phyloP scores from a whole-genome alignment of 2,329 filamentous ascomycete species.

The Hypoxylon sp. region DNA sequence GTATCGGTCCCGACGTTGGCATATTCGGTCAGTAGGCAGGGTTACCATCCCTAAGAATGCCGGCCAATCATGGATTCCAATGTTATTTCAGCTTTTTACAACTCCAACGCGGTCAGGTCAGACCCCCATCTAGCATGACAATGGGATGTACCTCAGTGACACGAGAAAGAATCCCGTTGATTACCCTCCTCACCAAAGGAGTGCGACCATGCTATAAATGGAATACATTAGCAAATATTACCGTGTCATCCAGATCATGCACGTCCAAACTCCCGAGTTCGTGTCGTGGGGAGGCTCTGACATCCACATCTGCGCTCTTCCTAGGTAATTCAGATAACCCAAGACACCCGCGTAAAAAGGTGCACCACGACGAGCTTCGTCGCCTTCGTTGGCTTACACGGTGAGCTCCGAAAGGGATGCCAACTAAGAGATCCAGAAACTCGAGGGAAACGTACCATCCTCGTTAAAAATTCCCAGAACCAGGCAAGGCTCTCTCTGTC shows the following conservation, averaged over 20 bases:
- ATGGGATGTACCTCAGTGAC: conserved; percentile 28
- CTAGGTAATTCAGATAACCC: conserved; percentile 6
- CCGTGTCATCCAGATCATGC: conserved; percentile 43
- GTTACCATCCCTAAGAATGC: conserved; percentile 27
- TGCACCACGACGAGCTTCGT: conserved; percentile 11
- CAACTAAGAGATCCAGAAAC: background rate
- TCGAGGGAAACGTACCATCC: conserved; percentile 29
- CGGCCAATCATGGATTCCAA: conserved; percentile 25
- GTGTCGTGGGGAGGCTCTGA: conserved; percentile 11
- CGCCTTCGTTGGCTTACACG: conserved; percentile 9
- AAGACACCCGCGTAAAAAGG: conserved; percentile 4
- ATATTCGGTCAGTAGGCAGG: conserved; percentile 24
- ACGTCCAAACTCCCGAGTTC: conserved; percentile 32
- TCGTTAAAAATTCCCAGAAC: conserved; percentile 46
- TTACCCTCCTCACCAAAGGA: conserved; percentile 26
- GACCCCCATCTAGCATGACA: conserved; percentile 19
- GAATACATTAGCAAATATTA: conserved; percentile 37
- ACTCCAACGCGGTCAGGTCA: conserved; percentile 27
- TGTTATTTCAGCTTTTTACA: conserved; percentile 32
- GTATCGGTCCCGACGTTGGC: conserved; percentile 38
- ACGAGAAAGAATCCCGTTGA: conserved; percentile 31
- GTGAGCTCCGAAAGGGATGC: conserved; percentile 30
- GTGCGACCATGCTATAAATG: conserved; percentile 42
- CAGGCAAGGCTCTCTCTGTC: conserved; percentile 44
- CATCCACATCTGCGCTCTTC: conserved; percentile 6